A percentile compares a stretch with the other conserved stretches of the same genome.
These are phyloP conservation scores for Rhynchospora pubera DNA, from an alignment of 176 grass and related monocot genomes.

Conservation along the genomic window DNA sequence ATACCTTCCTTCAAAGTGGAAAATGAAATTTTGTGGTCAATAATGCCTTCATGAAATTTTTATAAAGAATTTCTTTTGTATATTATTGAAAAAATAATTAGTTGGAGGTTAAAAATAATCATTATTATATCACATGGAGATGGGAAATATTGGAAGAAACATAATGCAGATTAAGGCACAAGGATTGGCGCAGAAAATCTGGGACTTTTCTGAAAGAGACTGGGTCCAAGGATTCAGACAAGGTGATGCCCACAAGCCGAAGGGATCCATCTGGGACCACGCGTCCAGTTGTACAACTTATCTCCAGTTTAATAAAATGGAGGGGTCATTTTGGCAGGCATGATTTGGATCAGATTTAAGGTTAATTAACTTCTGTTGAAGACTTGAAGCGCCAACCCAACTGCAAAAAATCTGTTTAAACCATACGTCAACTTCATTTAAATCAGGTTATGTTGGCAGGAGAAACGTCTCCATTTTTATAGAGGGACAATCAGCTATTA, in stretches of 20 bases:
- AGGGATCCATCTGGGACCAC: constrained; percentile 13
- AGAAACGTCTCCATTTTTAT: background rate
- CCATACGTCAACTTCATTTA: background rate
- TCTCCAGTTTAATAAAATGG: background rate
- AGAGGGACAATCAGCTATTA: background rate
- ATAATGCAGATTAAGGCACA: background rate
- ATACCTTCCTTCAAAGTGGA: background rate
- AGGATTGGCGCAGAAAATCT: background rate
- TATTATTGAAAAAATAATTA: background rate
- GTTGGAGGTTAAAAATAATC: background rate
- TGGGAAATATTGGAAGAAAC: background rate
- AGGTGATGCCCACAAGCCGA: constrained; percentile 8
- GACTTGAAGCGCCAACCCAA: background rate
- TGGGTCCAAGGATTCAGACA: constrained; percentile 3
- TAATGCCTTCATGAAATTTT: background rate
- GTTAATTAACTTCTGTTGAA: background rate
- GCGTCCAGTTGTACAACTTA: background rate
- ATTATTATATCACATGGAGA: background rate
- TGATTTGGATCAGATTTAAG: background rate
- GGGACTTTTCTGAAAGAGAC: background rate
- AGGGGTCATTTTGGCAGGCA: background rate
- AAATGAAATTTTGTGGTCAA: background rate
- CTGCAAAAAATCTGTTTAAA: background rate
- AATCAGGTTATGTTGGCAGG: background rate
- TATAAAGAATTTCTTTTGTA: background rate